A percentile compares a stretch with the other conserved stretches of the same genome.
phyloP scores from a whole-genome alignment of 2,329 filamentous ascomycete genomes.

The Beauveria sp. region DNA sequence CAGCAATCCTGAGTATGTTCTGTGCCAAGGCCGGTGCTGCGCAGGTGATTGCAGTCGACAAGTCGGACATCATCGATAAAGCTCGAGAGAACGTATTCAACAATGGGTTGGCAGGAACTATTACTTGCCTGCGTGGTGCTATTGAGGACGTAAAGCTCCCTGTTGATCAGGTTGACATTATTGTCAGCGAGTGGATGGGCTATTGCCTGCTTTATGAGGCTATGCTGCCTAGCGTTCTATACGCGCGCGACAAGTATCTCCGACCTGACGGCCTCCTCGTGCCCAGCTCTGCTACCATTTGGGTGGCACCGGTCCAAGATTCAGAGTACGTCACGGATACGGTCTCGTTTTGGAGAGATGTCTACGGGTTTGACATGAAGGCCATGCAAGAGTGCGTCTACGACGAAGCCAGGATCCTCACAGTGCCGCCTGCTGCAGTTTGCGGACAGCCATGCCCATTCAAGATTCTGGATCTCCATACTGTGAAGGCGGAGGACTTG shows the following conservation, averaged over 20 bases:
- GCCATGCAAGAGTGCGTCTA: conserved; percentile 79
- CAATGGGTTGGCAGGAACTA: conserved; percentile 65
- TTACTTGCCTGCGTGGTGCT: conserved; percentile 75
- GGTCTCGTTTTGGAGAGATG: conserved; percentile 79
- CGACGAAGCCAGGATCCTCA: conserved; percentile 72
- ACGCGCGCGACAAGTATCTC: conserved; percentile 87
- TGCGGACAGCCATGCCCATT: conserved; percentile 58
- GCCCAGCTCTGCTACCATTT: conserved; percentile 76
- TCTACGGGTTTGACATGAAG: conserved; percentile 93
- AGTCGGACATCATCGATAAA: conserved; percentile 82
- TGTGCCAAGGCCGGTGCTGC: conserved; percentile 83
- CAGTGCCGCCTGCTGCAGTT: conserved; percentile 54
- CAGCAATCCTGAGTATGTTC: conserved; percentile 87
- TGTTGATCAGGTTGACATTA: conserved; percentile 79
- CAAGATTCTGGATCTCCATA: conserved; percentile 69
- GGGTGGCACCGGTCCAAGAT: conserved; percentile 73
- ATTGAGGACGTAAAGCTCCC: conserved; percentile 81
- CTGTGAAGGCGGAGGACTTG: conserved; percentile 62
- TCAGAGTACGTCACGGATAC: conserved; percentile 69
- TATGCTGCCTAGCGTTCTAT: conserved; percentile 90
- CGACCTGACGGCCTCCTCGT: conserved; percentile 74
- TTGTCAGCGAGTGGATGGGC: conserved; percentile 97
- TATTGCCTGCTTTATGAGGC: conserved; percentile 90
- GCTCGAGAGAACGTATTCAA: conserved; percentile 77
- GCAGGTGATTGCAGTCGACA: conserved; percentile 84